phyloP scores from a whole-genome alignment of 2,329 filamentous ascomycete species.

The Penicillium italicum region DNA sequence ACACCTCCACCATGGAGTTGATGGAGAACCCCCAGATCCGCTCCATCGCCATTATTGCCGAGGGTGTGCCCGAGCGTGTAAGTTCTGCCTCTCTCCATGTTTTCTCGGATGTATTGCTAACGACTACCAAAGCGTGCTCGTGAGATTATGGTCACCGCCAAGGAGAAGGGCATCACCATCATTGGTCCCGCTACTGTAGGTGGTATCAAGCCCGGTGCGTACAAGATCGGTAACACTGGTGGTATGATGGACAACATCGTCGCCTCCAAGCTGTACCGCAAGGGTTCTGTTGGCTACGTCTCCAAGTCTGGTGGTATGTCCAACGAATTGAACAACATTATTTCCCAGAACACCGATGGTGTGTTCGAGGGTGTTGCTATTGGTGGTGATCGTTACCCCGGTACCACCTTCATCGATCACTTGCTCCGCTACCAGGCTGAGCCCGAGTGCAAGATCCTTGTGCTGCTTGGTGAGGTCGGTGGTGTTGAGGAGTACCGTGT shows the following conservation, averaged over 20 bases:
- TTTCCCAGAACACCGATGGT: constrained; percentile 92
- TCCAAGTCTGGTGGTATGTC: constrained; percentile 99
- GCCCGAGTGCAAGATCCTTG: constrained; percentile 93
- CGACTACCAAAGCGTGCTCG: constrained; percentile 68
- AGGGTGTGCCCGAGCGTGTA: constrained; percentile 97
- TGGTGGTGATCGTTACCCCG: constrained; percentile 97
- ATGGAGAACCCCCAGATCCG: constrained; percentile 97
- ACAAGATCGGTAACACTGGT: constrained; percentile 99
- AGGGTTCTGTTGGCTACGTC: constrained; percentile 97
- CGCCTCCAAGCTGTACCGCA: constrained; percentile 98
- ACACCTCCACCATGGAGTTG: constrained; percentile 96
- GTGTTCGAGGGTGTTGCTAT: constrained; percentile 99
- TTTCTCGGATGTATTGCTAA: not conserved
- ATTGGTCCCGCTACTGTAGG: constrained; percentile 97
- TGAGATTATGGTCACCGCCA: constrained; percentile 92
- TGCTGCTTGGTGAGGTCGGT: constrained; percentile 96
- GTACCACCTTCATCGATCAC: constrained; percentile 99
- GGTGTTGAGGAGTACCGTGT: constrained; percentile 99
- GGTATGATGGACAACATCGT: constrained; percentile 99
- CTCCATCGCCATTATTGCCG: constrained; percentile 98
- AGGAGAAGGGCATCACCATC: constrained; percentile 99
- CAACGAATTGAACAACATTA: constrained; percentile 99
- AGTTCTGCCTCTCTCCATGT: constrained; percentile 20
- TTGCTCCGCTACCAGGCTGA: constrained; percentile 94
- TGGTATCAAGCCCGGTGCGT: constrained; percentile 98